These are phyloP conservation scores for Ophiostoma angusticollis DNA, from an alignment of 2,329 filamentous ascomycete genomes.

Conservation along the genomic window DNA sequence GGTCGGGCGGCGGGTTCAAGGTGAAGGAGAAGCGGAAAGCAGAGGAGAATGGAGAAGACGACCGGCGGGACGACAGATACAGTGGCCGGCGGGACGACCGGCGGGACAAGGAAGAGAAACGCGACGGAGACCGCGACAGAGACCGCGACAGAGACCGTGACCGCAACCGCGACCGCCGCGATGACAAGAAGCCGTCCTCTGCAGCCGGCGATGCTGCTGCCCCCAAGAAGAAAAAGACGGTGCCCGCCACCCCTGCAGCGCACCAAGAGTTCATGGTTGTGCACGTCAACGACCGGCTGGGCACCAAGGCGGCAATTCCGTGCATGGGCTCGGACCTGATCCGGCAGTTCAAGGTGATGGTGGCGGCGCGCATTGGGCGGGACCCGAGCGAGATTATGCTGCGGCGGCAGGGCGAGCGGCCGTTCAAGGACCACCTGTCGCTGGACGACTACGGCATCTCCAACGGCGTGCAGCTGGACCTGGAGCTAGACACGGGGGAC, in stretches of 20 bases:
- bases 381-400: slow-evolving; percentile 85
- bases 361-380: slow-evolving; percentile 77
- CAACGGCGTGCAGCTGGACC: slow-evolving; percentile 64
- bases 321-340: slow-evolving; percentile 77
- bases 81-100: slow-evolving; percentile 26
- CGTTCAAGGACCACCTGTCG: slow-evolving; percentile 83
- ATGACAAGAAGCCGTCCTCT: slow-evolving; percentile 14
- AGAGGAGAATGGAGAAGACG: slow-evolving; percentile 29
- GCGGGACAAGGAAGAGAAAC: slow-evolving; percentile 20
- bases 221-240: slow-evolving; percentile 37
- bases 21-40: slow-evolving; percentile 45
- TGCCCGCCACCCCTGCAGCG: background rate
- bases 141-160: slow-evolving; percentile 16
- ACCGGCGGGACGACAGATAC: slow-evolving; percentile 31
- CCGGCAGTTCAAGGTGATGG: slow-evolving; percentile 79
- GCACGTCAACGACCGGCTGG: slow-evolving; percentile 85
- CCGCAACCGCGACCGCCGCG: slow-evolving; percentile 17
- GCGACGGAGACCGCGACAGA: slow-evolving; percentile 16
- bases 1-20: slow-evolving; percentile 34
- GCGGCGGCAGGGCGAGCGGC: slow-evolving; percentile 81
- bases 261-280: slow-evolving; percentile 58
- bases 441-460: slow-evolving; percentile 89
- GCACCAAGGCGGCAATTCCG: slow-evolving; percentile 88
- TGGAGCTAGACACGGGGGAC: slow-evolving; percentile 50
- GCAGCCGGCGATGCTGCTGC: slow-evolving; percentile 13